Percentiles rank a stretch among this genome's conserved stretches.
Evolutionary conservation across 2,329 filamentous ascomycete genomes (phyloP).

Genomic region (Cryphonectria carpinicola): DNA sequence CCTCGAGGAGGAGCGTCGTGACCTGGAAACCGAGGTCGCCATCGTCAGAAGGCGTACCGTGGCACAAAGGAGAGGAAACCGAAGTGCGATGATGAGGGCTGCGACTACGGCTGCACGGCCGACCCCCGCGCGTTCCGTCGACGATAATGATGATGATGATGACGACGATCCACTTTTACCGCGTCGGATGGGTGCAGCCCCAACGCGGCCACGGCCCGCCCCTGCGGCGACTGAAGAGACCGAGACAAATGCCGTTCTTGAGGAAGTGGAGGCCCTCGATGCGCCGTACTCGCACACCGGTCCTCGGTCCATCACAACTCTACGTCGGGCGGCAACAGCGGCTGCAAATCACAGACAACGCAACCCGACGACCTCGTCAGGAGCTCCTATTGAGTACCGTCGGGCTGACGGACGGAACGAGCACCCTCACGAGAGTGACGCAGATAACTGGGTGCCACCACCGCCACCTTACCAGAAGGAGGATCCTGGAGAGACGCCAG

Average conservation of each 20-base stretch:
- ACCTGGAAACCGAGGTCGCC: conserved; percentile 78
- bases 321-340: conserved; percentile 76
- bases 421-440: conserved; percentile 83
- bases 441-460: conserved; percentile 86
- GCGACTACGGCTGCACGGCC: conserved; percentile 47
- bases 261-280: conserved; percentile 67
- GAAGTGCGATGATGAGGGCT: conserved; percentile 53
- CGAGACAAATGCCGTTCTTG: conserved; percentile 53
- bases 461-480: conserved; percentile 79
- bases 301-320: conserved; percentile 70
- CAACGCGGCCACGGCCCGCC: conserved; percentile 31
- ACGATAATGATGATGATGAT: conserved; percentile 36
- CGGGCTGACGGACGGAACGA: conserved; percentile 72
- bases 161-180: conserved; percentile 61
- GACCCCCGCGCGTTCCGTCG: conserved; percentile 36
- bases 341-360: conserved; percentile 73
- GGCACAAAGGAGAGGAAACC: conserved; percentile 59
- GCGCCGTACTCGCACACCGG: conserved; percentile 74
- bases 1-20: conserved; percentile 73
- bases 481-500: conserved; percentile 59
- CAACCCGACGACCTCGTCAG: conserved; percentile 57
- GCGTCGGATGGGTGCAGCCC: conserved; percentile 48
- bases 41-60: conserved; percentile 77
- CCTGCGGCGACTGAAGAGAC: conserved; percentile 40
- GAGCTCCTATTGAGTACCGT: conserved; percentile 63